A percentile compares a stretch with the other conserved stretches of the same genome.
Conservation (phyloP, 208 protist genomes). For the Leishmania tarentolae region DNA sequence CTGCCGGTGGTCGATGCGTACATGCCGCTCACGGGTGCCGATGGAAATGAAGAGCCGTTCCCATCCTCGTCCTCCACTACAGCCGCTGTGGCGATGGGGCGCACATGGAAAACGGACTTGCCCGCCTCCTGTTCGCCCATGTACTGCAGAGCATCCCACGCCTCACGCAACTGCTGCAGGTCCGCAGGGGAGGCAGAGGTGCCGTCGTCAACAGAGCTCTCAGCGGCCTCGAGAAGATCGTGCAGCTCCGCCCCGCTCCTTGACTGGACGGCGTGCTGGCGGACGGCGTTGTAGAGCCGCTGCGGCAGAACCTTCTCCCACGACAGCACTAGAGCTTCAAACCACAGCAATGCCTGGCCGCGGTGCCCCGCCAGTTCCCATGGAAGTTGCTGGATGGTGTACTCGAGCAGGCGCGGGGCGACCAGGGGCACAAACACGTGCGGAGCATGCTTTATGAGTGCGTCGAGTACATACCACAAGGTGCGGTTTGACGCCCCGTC, state of each 20-base stretch:
- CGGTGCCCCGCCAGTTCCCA: constrained; percentile 35
- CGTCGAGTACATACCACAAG: constrained; percentile 79
- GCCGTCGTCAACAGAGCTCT: constrained; percentile 29
- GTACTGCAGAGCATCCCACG: constrained; percentile 66
- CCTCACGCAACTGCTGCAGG: constrained; percentile 58
- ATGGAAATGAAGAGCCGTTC: neutral
- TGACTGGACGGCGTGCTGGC: constrained; percentile 62
- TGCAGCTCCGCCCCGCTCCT: constrained; percentile 64
- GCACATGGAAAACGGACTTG: constrained; percentile 8
- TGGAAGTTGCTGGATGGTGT: constrained; percentile 73
- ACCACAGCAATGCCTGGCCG: constrained; percentile 45
- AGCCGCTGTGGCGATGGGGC: neutral
- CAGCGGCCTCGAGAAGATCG: constrained; percentile 39
- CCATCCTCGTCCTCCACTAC: constrained; percentile 4
- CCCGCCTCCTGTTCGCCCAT: constrained; percentile 30
- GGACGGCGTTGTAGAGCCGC: constrained; percentile 42
- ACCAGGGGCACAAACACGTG: constrained; percentile 78
- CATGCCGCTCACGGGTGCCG: neutral
- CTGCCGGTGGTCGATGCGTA: neutral
- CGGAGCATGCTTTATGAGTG: constrained; percentile 74
- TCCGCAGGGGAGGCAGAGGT: constrained; percentile 36
- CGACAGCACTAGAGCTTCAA: constrained; percentile 66
- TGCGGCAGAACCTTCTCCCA: constrained; percentile 65
- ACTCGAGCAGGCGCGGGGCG: constrained; percentile 64
- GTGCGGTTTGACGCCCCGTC: constrained; percentile 52